These are phyloP conservation scores for Hydnomerulius pinastri DNA, from an alignment of 768 basidiomycete genomes.

Conservation along the genomic window DNA sequence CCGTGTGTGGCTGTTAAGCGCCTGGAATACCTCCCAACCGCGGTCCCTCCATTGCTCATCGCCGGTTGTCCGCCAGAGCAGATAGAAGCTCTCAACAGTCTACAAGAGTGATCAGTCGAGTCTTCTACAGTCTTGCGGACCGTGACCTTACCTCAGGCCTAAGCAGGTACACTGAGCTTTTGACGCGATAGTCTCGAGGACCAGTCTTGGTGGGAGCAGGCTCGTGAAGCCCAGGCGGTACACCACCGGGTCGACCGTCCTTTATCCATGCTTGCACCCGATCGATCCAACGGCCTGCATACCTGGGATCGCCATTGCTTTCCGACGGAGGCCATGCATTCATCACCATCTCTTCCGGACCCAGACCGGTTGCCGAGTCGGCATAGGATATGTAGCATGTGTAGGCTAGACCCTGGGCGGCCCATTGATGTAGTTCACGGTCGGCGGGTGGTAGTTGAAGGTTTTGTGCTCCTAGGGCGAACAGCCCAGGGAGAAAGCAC, in stretches of 20 bases:
- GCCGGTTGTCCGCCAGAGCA: slow-evolving; percentile 55
- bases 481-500: slow-evolving; percentile 67
- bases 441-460: slow-evolving; percentile 38
- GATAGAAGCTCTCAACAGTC: slow-evolving; percentile 56
- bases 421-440: slow-evolving; percentile 52
- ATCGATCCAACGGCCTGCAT: slow-evolving; percentile 40
- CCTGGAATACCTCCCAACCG: slow-evolving; percentile 45
- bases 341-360: slow-evolving; percentile 20
- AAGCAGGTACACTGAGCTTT: slow-evolving; percentile 39
- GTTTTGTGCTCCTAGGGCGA: slow-evolving; percentile 61
- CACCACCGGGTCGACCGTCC: slow-evolving; percentile 33
- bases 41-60: slow-evolving; percentile 53
- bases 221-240: slow-evolving; percentile 37
- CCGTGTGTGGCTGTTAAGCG: slow-evolving; percentile 49
- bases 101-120: slow-evolving; percentile 19
- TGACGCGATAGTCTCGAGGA: slow-evolving; percentile 42
- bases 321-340: slow-evolving; percentile 12
- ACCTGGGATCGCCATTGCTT: neutral
- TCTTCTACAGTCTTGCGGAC: too few species aligned
- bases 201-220: slow-evolving; percentile 15
- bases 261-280: slow-evolving; percentile 45
- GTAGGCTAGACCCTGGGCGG: slow-evolving; percentile 61
- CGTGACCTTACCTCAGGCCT: slow-evolving; percentile 49
- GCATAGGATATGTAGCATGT: slow-evolving; percentile 52
- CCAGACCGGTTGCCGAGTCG: slow-evolving; percentile 39